Evolutionary conservation across 2,329 filamentous ascomycete species (phyloP).

Genomic region (Colletotrichum musae): DNA sequence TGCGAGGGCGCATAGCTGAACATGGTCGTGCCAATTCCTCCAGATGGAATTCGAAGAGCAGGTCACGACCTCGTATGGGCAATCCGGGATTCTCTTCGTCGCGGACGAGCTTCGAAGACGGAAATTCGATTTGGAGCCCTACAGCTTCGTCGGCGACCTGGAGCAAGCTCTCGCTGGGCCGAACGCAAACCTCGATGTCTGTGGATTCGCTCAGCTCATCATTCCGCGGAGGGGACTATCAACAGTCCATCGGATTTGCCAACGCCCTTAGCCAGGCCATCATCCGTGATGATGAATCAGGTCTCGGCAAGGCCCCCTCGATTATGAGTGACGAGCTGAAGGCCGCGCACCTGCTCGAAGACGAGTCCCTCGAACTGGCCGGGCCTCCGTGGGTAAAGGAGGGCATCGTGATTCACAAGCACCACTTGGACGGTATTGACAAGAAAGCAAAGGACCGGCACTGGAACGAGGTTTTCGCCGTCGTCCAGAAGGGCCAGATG

Average conservation of each 20-base stretch:
- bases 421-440: conserved; percentile 90
- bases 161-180: conserved; percentile 93
- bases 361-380: conserved; percentile 90
- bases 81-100: conserved; percentile 89
- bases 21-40: conserved; percentile 66
- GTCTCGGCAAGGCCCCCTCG: conserved; percentile 61
- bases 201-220: conserved; percentile 90
- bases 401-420: conserved; percentile 95
- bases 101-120: conserved; percentile 93
- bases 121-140: conserved; percentile 91
- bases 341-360: conserved; percentile 81
- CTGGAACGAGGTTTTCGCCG: conserved; percentile 96
- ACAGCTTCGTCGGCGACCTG: conserved; percentile 88
- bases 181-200: conserved; percentile 91
- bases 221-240: conserved; percentile 84
- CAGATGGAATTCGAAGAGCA: conserved; percentile 88
- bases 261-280: conserved; percentile 97
- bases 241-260: conserved; percentile 97
- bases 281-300: conserved; percentile 85
- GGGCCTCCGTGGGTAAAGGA: conserved; percentile 99
- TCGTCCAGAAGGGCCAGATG: conserved; percentile 94
- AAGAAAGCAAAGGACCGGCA: conserved; percentile 95
- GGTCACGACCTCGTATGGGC: conserved; percentile 82
- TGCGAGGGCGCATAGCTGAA: conserved; percentile 80
- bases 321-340: conserved; percentile 73